Evolutionary conservation across 2,329 filamentous ascomycete species (phyloP).

Genomic region (Cercospora zeae-maydis): DNA sequence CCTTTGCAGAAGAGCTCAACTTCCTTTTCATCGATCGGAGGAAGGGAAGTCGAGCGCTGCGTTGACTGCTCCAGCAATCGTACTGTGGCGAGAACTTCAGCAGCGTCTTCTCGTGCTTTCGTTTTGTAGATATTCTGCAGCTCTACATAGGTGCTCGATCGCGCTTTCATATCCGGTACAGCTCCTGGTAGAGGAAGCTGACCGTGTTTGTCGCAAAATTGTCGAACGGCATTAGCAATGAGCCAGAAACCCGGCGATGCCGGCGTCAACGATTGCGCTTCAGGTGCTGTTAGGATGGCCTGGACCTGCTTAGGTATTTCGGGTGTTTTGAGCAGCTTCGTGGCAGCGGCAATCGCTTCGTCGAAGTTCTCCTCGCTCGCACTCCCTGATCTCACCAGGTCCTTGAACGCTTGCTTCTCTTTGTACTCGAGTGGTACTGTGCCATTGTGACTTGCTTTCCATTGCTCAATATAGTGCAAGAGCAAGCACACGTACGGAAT

Average conservation of each 20-base stretch:
- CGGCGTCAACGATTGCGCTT: constrained; percentile 48
- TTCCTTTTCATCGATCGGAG: constrained; percentile 62
- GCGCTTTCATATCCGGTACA: constrained; percentile 95
- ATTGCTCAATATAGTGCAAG: constrained; percentile 74
- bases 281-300: constrained; percentile 72
- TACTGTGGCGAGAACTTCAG: constrained; percentile 67
- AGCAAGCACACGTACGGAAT: constrained; percentile 82
- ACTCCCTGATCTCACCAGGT: constrained; percentile 72
- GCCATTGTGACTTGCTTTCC: constrained; percentile 69
- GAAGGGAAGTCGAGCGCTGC: constrained; percentile 39
- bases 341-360: constrained; percentile 79
- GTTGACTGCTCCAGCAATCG: constrained; percentile 53
- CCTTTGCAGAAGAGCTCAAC: constrained; percentile 95
- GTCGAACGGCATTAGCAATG: constrained; percentile 72
- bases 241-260: constrained; percentile 75
- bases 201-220: constrained; percentile 70
- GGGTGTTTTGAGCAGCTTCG: constrained; percentile 75
- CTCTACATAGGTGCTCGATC: constrained; percentile 82
- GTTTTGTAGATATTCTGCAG: constrained; percentile 90
- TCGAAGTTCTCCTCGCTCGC: constrained; percentile 85
- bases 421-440: constrained; percentile 69
- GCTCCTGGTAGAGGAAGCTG: constrained; percentile 79
- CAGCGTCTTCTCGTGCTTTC: constrained; percentile 75
- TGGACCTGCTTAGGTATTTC: constrained; percentile 65
- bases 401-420: constrained; percentile 81